A percentile compares a stretch with the other conserved stretches of the same genome.
Conservation (phyloP, 257 asterid genomes). For the Solanum chiquidenum region DNA sequence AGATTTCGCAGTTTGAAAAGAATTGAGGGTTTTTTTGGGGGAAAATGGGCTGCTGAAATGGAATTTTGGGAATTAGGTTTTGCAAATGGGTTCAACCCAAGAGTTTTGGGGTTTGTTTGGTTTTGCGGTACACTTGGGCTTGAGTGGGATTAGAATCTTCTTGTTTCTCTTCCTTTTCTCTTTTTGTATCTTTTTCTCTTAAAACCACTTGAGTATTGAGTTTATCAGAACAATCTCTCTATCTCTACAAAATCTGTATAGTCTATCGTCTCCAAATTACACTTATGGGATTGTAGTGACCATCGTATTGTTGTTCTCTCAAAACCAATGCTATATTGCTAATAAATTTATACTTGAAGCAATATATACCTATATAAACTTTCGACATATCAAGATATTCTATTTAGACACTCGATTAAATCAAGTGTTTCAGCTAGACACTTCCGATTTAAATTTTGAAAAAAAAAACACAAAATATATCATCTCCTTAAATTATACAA, state of each 20-base stretch:
- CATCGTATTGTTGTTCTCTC: not conserved
- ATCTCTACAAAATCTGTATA: fast-evolving
- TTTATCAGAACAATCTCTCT: too few species aligned
- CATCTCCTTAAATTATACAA: not conserved
- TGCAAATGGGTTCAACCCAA: not conserved
- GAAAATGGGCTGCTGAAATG: not conserved
- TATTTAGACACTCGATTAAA: not conserved
- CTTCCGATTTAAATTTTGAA: too few species aligned
- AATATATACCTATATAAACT: too few species aligned
- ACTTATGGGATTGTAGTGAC: too few species aligned
- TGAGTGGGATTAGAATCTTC: not conserved
- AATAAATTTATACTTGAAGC: not conserved
- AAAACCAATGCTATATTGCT: too few species aligned
- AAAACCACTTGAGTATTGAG: not conserved
- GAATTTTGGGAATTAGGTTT: not conserved
- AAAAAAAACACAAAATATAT: too few species aligned
- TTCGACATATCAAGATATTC: too few species aligned
- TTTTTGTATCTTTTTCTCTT: not conserved
- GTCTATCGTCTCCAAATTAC: too few species aligned
- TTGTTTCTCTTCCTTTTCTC: not conserved
- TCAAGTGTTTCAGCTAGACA: too few species aligned
- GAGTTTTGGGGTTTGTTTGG: not conserved
- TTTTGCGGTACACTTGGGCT: not conserved
- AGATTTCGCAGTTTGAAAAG: not conserved
- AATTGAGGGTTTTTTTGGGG: not conserved